These are phyloP conservation scores for Aspergillus versicolor DNA, from an alignment of 2,329 filamentous ascomycete genomes.

Conservation along the genomic window DNA sequence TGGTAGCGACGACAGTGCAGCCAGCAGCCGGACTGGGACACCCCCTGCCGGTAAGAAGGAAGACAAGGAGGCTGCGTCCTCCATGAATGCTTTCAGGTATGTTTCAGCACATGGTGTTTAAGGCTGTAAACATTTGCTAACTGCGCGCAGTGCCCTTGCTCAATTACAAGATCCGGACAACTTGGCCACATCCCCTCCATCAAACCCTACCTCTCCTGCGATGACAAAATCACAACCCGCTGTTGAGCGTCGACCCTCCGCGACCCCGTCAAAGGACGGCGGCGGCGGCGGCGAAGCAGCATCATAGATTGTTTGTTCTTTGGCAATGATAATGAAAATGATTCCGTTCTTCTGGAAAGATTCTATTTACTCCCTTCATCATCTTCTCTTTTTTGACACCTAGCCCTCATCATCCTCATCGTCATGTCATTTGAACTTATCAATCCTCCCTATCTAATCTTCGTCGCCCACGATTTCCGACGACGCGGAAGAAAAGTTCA, in stretches of 20 bases:
- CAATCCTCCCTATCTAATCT: conserved; percentile 20
- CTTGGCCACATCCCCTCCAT: conserved; percentile 50
- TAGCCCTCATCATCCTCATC: conserved; percentile 13
- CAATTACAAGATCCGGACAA: conserved; percentile 47
- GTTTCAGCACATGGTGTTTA: conserved; percentile 31
- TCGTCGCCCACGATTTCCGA: conserved; percentile 23
- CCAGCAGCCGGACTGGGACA: conserved; percentile 86
- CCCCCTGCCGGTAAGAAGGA: conserved; percentile 69
- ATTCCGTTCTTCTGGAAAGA: conserved; percentile 37
- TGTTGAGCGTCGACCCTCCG: conserved; percentile 44
- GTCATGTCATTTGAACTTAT: conserved; percentile 19
- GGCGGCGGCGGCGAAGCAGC: conserved; percentile 33
- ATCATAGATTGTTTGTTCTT: conserved; percentile 39
- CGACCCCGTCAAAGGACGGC: conserved; percentile 43
- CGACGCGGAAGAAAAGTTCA: conserved; percentile 12
- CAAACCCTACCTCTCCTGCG: conserved; percentile 48
- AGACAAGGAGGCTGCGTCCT: conserved; percentile 62
- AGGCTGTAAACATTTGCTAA: conserved; percentile 7
- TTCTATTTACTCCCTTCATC: conserved; percentile 20
- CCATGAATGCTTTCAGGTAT: conserved; percentile 93
- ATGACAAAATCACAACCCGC: conserved; percentile 48
- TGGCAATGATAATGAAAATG: conserved; percentile 40
- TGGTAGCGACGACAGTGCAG: conserved; percentile 78
- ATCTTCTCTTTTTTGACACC: conserved; percentile 14
- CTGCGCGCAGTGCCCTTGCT: conserved; percentile 45